Conservation (phyloP, 768 basidiomycete species). For the Pleurotus eryngii region DNA sequence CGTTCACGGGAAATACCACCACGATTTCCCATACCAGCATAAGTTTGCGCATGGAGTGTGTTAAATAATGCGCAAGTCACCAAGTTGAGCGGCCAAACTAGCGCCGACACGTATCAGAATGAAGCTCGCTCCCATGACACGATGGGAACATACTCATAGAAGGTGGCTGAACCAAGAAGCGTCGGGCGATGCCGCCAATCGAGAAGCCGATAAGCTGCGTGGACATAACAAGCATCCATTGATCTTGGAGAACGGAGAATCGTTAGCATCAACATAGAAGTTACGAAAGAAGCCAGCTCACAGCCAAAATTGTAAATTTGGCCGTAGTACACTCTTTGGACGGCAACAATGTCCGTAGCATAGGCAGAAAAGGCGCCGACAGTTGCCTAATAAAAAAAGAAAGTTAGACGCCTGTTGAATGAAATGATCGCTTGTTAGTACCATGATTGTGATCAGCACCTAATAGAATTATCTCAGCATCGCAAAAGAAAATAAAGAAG, state of each 20-base stretch:
- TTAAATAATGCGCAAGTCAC: conserved; percentile 77
- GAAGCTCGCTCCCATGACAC: background rate
- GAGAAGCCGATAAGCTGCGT: conserved; percentile 82
- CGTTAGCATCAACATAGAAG: background rate
- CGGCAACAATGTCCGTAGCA: conserved; percentile 74
- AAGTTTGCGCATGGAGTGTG: conserved; percentile 72
- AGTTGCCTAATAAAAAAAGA: conserved; percentile 26
- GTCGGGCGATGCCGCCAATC: conserved; percentile 65
- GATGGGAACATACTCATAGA: conserved; percentile 51
- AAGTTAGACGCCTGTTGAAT: background rate
- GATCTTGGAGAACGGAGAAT: conserved; percentile 37
- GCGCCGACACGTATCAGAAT: conserved; percentile 26
- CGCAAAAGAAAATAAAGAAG: conserved; percentile 19
- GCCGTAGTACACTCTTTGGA: conserved; percentile 70
- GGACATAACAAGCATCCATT: conserved; percentile 77
- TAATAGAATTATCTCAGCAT: conserved; percentile 15
- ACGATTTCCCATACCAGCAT: conserved; percentile 62
- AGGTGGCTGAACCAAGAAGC: conserved; percentile 73
- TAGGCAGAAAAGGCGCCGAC: conserved; percentile 54
- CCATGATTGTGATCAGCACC: conserved; percentile 58
- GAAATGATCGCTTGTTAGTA: background rate
- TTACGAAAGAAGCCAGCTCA: conserved; percentile 25
- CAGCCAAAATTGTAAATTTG: conserved; percentile 59
- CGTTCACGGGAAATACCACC: conserved; percentile 71
- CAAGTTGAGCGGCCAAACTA: conserved; percentile 80